Conservation (phyloP, 2,329 filamentous ascomycete species). For the Cytospora schulzeri region DNA sequence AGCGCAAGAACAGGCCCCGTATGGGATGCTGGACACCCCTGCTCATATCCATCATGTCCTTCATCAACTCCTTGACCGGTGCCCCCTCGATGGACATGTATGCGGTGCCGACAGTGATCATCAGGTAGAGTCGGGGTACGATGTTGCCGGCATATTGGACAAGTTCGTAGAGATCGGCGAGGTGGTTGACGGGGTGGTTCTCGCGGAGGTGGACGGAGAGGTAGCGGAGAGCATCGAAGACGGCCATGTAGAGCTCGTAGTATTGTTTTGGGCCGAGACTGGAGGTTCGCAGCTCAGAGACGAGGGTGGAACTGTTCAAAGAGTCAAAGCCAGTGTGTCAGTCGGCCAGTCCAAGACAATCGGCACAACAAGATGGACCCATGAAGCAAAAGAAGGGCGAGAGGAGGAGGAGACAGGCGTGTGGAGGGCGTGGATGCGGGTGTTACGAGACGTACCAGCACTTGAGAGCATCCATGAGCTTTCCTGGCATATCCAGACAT, state of each 20-base stretch:
- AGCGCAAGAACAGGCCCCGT: slow-evolving; percentile 89
- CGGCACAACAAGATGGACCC: too few relatives aligned
- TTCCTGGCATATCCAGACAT: slow-evolving; percentile 93
- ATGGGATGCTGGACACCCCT: slow-evolving; percentile 96
- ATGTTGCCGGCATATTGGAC: slow-evolving; percentile 99
- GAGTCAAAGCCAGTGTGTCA: not conserved
- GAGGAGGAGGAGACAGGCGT: slow-evolving; percentile 24
- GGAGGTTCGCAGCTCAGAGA: slow-evolving; percentile 96
- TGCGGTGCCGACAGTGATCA: slow-evolving; percentile 98
- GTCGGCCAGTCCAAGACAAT: slow-evolving; percentile 8
- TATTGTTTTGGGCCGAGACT: slow-evolving; percentile 99
- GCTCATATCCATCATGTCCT: slow-evolving; percentile 99
- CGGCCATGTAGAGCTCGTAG: slow-evolving; percentile 99
- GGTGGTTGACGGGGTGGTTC: slow-evolving; percentile 95
- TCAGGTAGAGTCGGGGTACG: slow-evolving; percentile 91
- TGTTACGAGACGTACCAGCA: slow-evolving; percentile 74
- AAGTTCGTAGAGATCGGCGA: slow-evolving; percentile 95
- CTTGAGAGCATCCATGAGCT: slow-evolving; percentile 99
- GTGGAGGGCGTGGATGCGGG: slow-evolving; percentile 2
- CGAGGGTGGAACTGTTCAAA: slow-evolving; percentile 78
- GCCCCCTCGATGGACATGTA: slow-evolving; percentile 99
- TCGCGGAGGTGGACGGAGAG: slow-evolving; percentile 95
- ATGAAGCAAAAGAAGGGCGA: too few relatives aligned
- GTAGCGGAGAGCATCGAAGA: slow-evolving; percentile 96
- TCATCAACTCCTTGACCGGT: slow-evolving; percentile 99